A percentile compares a stretch with the other conserved stretches of the same genome.
Evolutionary conservation across 2,329 filamentous ascomycete species (phyloP).

Genomic region (Fusarium avenaceum): DNA sequence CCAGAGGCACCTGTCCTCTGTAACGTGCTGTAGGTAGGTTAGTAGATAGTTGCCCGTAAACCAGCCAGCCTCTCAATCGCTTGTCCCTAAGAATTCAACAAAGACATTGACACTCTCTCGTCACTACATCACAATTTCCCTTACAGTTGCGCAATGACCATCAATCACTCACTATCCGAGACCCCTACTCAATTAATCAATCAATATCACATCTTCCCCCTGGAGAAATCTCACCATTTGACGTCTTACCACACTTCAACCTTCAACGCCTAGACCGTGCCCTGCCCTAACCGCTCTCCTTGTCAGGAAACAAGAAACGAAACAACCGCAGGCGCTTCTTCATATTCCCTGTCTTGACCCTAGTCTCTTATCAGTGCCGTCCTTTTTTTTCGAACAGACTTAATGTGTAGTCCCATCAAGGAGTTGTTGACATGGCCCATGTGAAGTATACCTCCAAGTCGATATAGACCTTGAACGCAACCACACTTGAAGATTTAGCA

Average conservation of each 20-base stretch:
- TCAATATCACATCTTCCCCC: conserved; percentile 22
- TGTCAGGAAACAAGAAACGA: conserved; percentile 49
- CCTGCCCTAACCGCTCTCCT: conserved; percentile 45
- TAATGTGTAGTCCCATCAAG: conserved; percentile 13
- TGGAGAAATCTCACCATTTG: conserved; percentile 20
- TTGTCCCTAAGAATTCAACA: background rate
- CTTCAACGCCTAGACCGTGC: conserved; percentile 15
- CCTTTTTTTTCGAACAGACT: background rate
- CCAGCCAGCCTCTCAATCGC: background rate
- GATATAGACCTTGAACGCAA: conserved; percentile 22
- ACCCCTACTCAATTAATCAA: conserved; percentile 8
- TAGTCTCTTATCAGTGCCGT: conserved; percentile 30
- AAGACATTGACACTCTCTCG: conserved; percentile 22
- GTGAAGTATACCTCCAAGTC: conserved; percentile 15
- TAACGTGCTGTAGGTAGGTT: background rate
- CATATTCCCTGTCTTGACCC: conserved; percentile 35
- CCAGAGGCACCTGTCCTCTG: background rate
- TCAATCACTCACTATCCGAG: conserved; percentile 11
- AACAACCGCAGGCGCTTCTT: conserved; percentile 49
- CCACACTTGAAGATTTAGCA: conserved; percentile 16
- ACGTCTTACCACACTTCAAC: conserved; percentile 28
- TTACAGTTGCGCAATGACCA: conserved; percentile 1
- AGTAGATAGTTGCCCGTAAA: background rate
- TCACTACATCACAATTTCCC: conserved; percentile 5
- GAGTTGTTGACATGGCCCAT: conserved; percentile 6